Evolutionary conservation across 352 stramenopile genomes (phyloP), one percentile per base, ranked within the genome.

Genomic region (Phytophthora cryptogea): DNA sequence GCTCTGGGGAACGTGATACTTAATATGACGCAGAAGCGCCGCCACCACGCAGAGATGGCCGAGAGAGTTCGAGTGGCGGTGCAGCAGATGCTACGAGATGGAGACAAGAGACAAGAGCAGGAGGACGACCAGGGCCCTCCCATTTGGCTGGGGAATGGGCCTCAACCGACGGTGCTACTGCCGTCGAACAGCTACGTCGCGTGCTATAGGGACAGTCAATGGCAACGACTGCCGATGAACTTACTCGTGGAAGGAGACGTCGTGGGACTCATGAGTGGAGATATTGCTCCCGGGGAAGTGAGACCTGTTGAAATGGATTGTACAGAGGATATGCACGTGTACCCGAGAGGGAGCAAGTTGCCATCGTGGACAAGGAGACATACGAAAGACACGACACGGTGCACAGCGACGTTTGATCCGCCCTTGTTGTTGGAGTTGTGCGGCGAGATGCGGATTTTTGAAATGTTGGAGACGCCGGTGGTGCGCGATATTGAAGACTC

Each of bases 391-490:
- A 83, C 72, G 16, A 49, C 77, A 23, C 71, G 86, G 11, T 85
- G 66, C 54, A 91, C 89, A 5, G 83, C 79, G 6, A 95, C 86
- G 32, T 95, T 95, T 59, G 74, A 93, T 41, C 72, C 84, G 7
- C 63, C 81, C 14, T 57, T 92, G 40, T 40, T 95, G 32, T 60
- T 95, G n/a, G 72, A 84, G 40, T 70, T 95, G 16, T 95, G 86
- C 42, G 86, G 86, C 5, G 84, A 93, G 53, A 95, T 95, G 83
- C 80, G 86, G 13, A 72, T 95, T n/a, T 94, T 92, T 41, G 71
- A 83, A 43, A 90, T 95, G 84, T 65, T 80, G 55, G 85, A 95
- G 76, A 95, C 86, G 16, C 86, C 86, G 0, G 82, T 93, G 30
- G 59, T 92, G 16, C 66, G 81, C 11, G 85, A 95, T 57, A 87